Conservation (phyloP, 1,139 yeast species). For the Suhomyces panamericanus region DNA sequence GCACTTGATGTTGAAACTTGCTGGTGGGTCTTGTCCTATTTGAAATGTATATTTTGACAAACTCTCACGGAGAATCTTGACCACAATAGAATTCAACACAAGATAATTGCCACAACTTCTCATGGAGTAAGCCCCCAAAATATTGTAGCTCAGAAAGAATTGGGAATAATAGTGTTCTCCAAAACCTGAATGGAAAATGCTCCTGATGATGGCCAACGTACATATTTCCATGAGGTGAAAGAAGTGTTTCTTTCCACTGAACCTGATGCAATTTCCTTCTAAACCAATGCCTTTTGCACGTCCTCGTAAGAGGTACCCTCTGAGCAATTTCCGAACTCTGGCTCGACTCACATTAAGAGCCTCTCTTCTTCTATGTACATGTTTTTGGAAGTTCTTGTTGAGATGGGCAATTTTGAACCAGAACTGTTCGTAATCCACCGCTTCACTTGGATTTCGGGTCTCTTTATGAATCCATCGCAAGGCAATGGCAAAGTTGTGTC, state of each 20-base stretch:
- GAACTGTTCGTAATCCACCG: conserved; percentile 22
- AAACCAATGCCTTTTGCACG: conserved; percentile 2
- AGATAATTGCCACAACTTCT: conserved; percentile 26
- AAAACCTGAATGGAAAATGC: background rate
- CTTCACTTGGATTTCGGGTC: background rate
- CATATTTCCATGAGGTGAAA: conserved; percentile 5
- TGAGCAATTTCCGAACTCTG: conserved; percentile 17
- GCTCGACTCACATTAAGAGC: conserved; percentile 14
- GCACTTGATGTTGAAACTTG: conserved; percentile 1
- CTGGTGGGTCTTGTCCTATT: background rate
- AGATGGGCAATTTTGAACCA: conserved; percentile 29
- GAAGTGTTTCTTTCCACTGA: conserved; percentile 3
- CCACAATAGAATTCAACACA: conserved; percentile 23
- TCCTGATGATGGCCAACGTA: conserved; percentile 10
- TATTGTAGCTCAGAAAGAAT: conserved; percentile 19
- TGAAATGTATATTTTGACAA: conserved; percentile 7
- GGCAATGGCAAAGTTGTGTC: conserved; percentile 4
- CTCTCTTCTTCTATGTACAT: conserved; percentile 16
- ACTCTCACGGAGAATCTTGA: conserved; percentile 23
- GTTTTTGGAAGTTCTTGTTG: conserved; percentile 23
- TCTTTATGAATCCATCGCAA: conserved; percentile 1
- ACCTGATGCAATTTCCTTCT: conserved; percentile 1
- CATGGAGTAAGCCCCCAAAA: conserved; percentile 30
- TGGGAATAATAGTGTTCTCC: background rate
- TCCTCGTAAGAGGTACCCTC: conserved; percentile 6